phyloP scores from a whole-genome alignment of 805 yeast species.

The Candida lessepsii region DNA sequence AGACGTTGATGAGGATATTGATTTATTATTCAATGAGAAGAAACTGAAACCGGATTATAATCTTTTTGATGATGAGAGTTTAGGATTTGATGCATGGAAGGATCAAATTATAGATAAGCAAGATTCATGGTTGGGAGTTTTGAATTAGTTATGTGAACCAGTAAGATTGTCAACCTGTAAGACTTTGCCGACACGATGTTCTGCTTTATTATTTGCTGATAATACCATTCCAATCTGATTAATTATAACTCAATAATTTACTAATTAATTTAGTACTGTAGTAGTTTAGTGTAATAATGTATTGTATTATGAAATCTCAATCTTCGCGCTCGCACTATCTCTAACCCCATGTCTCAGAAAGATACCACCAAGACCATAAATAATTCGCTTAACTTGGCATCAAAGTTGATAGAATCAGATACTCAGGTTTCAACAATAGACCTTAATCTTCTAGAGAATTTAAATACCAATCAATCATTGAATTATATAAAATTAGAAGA shows the following conservation, averaged over 20 bases:
- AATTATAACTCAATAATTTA: too few relatives aligned
- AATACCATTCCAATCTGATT: too few relatives aligned
- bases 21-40: slow-evolving; percentile 37
- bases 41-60: slow-evolving; percentile 23
- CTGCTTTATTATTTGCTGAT: too few relatives aligned
- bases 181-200: too few relatives aligned
- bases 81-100: slow-evolving; percentile 15
- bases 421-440: slow-evolving; percentile 43
- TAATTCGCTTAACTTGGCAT: slow-evolving; percentile 29
- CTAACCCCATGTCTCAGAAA: slow-evolving; percentile 18
- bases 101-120: slow-evolving; percentile 6
- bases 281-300: background rate
- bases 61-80: slow-evolving; percentile 19
- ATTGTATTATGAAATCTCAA: too few relatives aligned
- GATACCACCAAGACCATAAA: slow-evolving; percentile 25
- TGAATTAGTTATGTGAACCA: too few relatives aligned
- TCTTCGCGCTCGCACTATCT: background rate
- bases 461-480: slow-evolving; percentile 58
- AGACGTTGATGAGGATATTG: slow-evolving; percentile 32
- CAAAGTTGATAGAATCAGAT: slow-evolving; percentile 38
- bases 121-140: background rate
- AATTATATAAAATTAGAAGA: slow-evolving; percentile 47
- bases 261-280: background rate
- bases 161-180: too few relatives aligned
- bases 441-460: slow-evolving; percentile 49